phyloP scores from a whole-genome alignment of 768 basidiomycete species.

The Boletus vinaceobasis region DNA sequence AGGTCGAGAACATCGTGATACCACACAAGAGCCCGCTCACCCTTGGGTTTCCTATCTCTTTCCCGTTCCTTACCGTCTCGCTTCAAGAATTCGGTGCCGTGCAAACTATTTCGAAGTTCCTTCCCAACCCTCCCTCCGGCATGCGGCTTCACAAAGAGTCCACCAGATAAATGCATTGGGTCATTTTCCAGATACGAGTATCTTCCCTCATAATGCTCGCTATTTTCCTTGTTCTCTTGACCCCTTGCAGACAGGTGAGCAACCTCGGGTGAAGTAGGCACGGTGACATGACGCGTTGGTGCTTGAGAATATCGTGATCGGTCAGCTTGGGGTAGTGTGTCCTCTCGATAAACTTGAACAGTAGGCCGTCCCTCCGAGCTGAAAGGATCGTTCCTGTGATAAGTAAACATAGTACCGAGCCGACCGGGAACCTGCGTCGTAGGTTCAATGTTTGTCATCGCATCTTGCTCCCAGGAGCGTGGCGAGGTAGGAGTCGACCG shows the following conservation, averaged over 20 bases:
- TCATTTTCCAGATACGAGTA: slow-evolving; percentile 17
- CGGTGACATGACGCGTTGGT: slow-evolving; percentile 4
- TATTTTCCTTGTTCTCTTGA: slow-evolving; percentile 41
- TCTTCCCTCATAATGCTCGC: slow-evolving; percentile 12
- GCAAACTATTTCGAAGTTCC: slow-evolving; percentile 51
- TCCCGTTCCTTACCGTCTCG: slow-evolving; percentile 43
- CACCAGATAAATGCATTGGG: slow-evolving; percentile 23
- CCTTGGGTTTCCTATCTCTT: slow-evolving; percentile 49
- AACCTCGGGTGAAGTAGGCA: slow-evolving; percentile 17
- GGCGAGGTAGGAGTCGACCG: slow-evolving; percentile 42
- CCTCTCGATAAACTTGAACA: slow-evolving; percentile 23
- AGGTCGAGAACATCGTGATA: background rate
- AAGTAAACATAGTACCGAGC: slow-evolving; percentile 39
- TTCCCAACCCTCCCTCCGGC: slow-evolving; percentile 36
- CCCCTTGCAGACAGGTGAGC: slow-evolving; percentile 4
- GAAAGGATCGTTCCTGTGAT: slow-evolving; percentile 18
- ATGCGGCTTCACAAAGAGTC: slow-evolving; percentile 31
- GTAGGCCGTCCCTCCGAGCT: slow-evolving; percentile 7
- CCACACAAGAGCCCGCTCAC: slow-evolving; percentile 33
- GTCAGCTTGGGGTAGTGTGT: slow-evolving; percentile 15
- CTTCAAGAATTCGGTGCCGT: slow-evolving; percentile 27
- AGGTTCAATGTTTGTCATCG: slow-evolving; percentile 36
- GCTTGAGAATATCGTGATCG: slow-evolving; percentile 17
- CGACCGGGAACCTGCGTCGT: slow-evolving; percentile 45
- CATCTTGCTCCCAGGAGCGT: slow-evolving; percentile 36